A percentile compares a stretch with the other conserved stretches of the same genome.
Evolutionary conservation across 768 basidiomycete genomes (phyloP).

Genomic region (Mrakia gelida): DNA sequence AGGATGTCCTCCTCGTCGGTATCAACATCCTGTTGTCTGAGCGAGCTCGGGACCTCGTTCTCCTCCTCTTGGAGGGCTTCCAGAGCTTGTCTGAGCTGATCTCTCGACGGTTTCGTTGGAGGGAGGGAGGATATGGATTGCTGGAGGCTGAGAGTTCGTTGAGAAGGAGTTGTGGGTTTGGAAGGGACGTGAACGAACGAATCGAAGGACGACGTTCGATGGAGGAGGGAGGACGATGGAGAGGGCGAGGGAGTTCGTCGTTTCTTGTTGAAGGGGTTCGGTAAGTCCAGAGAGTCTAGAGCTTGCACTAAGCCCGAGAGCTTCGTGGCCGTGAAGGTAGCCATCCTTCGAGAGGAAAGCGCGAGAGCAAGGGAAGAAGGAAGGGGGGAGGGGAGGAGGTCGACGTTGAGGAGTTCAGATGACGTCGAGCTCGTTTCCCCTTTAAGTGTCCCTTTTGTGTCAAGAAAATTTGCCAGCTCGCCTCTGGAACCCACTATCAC

Average conservation of each 20-base stretch:
- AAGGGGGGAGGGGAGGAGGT: neutral
- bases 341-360: neutral
- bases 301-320: neutral
- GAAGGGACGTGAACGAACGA: neutral
- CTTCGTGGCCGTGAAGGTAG: conserved; percentile 7
- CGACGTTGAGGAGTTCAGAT: no score
- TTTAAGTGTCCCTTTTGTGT: no score
- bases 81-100: neutral
- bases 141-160: neutral
- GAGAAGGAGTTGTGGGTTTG: neutral
- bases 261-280: neutral
- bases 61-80: neutral
- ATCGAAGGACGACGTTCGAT: neutral
- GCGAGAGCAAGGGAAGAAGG: neutral
- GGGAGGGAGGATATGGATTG: conserved; percentile 1
- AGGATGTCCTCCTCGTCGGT: conserved; percentile 22
- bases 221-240: neutral
- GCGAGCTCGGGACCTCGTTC: neutral
- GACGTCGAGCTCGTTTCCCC: no score
- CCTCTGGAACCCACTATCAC: no score
- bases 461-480: no score
- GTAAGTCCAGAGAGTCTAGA: conserved; percentile 1
- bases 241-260: neutral
- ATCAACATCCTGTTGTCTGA: neutral
- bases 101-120: neutral